A percentile compares a stretch with the other conserved stretches of the same genome.
Conservation (phyloP, 2,329 filamentous ascomycete species). For the Venturiaceae sp. region DNA sequence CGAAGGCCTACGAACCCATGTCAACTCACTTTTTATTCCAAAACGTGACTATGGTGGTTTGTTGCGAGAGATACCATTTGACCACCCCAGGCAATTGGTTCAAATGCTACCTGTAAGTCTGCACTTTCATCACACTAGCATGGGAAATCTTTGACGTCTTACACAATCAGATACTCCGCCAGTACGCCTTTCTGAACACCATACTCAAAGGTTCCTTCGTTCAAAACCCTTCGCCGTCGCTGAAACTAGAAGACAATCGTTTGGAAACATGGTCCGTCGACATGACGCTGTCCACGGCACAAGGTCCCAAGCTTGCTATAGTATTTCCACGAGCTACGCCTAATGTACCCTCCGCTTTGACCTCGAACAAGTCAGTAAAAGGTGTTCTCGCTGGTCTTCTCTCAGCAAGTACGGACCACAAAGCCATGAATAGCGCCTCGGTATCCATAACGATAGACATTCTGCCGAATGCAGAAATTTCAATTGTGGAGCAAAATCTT, state of each 20-base stretch:
- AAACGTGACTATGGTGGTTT: slow-evolving; percentile 63
- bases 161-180: slow-evolving; percentile 42
- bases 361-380: slow-evolving; percentile 35
- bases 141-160: not conserved
- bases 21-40: slow-evolving; percentile 57
- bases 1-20: slow-evolving; percentile 21
- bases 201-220: slow-evolving; percentile 54
- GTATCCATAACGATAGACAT: slow-evolving; percentile 48
- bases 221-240: not conserved
- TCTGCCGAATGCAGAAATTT: slow-evolving; percentile 48
- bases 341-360: slow-evolving; percentile 26
- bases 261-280: not conserved
- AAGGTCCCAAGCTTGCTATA: slow-evolving; percentile 25
- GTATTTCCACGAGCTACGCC: slow-evolving; percentile 37
- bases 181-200: slow-evolving; percentile 62
- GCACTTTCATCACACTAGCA: slow-evolving; percentile 1
- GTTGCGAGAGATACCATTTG: slow-evolving; percentile 61
- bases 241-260: not conserved
- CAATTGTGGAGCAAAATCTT: slow-evolving; percentile 43
- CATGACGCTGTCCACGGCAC: not conserved
- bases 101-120: slow-evolving; percentile 52
- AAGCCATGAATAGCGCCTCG: slow-evolving; percentile 8
- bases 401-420: not conserved
- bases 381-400: not conserved
- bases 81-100: slow-evolving; percentile 67